Evolutionary conservation across 2,329 filamentous ascomycete species (phyloP), one percentile per base, ranked within the genome.

Genomic region (Chaetomiaceae sp.): DNA sequence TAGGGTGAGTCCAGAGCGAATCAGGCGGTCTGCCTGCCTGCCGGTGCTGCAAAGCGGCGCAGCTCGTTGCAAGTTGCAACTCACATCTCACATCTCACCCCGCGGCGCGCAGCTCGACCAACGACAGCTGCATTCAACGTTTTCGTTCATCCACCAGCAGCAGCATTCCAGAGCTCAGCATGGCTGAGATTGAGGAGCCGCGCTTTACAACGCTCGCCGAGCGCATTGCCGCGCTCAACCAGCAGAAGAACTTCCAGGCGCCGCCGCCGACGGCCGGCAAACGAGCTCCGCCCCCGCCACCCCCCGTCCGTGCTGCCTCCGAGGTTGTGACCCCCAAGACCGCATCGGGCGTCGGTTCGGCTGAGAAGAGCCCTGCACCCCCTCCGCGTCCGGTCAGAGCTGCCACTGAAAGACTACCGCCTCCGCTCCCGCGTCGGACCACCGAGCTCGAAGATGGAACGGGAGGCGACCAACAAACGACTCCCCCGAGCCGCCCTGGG

Each of bases 161-260:
- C n/a, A n/a, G n/a, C n/a, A n/a, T n/a, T n/a, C n/a, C n/a, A n/a
- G n/a, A n/a, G 38, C 20, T 35, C 48, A 50, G 41, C 48, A 83
- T 83, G 80, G 71, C 77, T 7, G 79, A 83, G 42, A 68, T 72
- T 36, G 76, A 81, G 56, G 79, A 83, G 58, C 78, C 78, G 32
- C 75, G 75, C 51, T 82, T 79, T 62, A 79, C 68, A 48, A 75
- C 74, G 7, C 70, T 84, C 20, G 73, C 76, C 4, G 78, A 82
- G 62, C 72, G 80, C 42, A 83, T 83, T 52, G 79, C 79, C 9
- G 80, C 80, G 24, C 70, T 84, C 52, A 83, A 83, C 55, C 66
- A 69, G 58, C 74, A 82, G 62, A 77, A 78, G 63, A 77, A 76
- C 67, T 78, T 83, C 66, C 67, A 66, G 47, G 57, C 65, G 12